A percentile compares a stretch with the other conserved stretches of the same genome.
Evolutionary conservation across 2,329 filamentous ascomycete species (phyloP).

Genomic region (Sporothrix schenckii): DNA sequence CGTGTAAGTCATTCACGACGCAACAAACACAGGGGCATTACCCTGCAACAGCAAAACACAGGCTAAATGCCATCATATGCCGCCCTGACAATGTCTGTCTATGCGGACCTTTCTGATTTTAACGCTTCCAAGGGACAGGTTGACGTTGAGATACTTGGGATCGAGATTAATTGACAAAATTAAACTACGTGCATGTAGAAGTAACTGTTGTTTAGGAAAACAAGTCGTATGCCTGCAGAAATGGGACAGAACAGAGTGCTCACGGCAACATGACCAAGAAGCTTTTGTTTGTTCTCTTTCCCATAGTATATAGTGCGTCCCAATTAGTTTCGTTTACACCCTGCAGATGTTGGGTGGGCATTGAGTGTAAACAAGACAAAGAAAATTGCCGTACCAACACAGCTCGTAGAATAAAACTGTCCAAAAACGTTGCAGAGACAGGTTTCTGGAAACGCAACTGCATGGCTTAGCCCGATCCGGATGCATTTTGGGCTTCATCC

Average conservation of each 20-base stretch:
- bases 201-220: no score
- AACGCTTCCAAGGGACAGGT: not conserved
- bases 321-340: not conserved
- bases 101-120: not conserved
- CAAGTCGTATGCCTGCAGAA: no score
- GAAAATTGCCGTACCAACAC: not conserved
- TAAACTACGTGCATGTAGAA: no score
- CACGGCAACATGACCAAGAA: no score
- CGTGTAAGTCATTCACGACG: not conserved
- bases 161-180: no score
- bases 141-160: not conserved
- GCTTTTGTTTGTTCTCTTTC: not conserved
- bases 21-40: not conserved
- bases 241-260: no score
- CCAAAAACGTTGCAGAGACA: not conserved
- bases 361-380: not conserved
- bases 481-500: not conserved
- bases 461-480: not conserved
- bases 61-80: conserved; percentile 8
- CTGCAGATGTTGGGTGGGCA: not conserved
- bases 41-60: not conserved
- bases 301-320: not conserved
- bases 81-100: not conserved
- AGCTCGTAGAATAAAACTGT: not conserved
- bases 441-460: not conserved